These are phyloP conservation scores for Podila epicladia DNA, from an alignment of 192 early-diverging fungal genomes.

Conservation along the genomic window DNA sequence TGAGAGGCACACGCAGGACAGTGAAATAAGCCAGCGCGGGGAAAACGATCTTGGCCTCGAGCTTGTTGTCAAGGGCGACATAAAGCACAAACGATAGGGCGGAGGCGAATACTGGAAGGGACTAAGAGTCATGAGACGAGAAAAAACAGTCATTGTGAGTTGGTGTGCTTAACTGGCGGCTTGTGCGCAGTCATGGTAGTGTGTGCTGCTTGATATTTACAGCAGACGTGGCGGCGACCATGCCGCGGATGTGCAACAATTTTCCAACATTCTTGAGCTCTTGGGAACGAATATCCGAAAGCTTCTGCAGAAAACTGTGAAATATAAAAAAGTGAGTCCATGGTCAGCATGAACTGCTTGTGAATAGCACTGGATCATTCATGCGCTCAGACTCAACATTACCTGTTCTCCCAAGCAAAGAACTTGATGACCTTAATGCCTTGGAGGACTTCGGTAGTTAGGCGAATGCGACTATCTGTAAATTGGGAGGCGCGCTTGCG, in stretches of 20 bases:
- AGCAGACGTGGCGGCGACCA: background rate
- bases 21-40: conserved; percentile 53
- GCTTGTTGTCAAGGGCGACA: conserved; percentile 18
- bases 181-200: too few species aligned
- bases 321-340: background rate
- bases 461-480: conserved; percentile 63
- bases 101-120: conserved; percentile 33
- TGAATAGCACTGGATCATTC: background rate
- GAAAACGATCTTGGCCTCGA: conserved; percentile 43
- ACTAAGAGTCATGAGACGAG: background rate
- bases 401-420: conserved; percentile 63
- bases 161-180: too few species aligned
- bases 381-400: background rate
- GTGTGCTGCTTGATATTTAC: background rate
- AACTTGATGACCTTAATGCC: conserved; percentile 75
- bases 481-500: conserved; percentile 37
- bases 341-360: background rate
- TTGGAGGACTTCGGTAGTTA: conserved; percentile 62
- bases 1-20: conserved; percentile 51
- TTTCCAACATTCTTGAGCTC: conserved; percentile 7
- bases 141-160: background rate
- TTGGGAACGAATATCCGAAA: background rate
- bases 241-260: background rate
- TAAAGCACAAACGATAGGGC: conserved; percentile 40
- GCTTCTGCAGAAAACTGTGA: background rate